Evolutionary conservation across 2,329 filamentous ascomycete species (phyloP).

Genomic region (Clathrospora elynae): DNA sequence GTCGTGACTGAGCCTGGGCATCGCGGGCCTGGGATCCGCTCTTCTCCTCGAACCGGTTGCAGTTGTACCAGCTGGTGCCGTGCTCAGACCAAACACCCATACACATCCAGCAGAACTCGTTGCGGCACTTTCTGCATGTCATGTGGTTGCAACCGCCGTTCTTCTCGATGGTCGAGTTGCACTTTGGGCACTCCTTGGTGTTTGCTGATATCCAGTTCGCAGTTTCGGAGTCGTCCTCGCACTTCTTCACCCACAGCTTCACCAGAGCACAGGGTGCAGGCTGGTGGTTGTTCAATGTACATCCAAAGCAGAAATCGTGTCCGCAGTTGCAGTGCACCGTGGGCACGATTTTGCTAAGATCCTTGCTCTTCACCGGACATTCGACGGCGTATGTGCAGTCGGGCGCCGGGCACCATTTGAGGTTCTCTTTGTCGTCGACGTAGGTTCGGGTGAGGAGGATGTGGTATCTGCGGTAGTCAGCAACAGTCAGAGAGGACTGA

Average conservation of each 20-base stretch:
- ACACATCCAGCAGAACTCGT: slow-evolving; percentile 99
- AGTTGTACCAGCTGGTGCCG: slow-evolving; percentile 99
- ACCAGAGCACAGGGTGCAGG: slow-evolving; percentile 90
- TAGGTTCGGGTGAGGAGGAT: slow-evolving; percentile 90
- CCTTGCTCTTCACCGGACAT: slow-evolving; percentile 84
- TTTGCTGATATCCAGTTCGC: slow-evolving; percentile 99
- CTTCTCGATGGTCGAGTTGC: slow-evolving; percentile 97
- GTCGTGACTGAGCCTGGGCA: slow-evolving; percentile 86
- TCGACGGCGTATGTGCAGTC: slow-evolving; percentile 94
- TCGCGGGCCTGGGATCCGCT: slow-evolving; percentile 88
- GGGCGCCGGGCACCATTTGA: slow-evolving; percentile 98
- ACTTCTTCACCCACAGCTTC: slow-evolving; percentile 97
- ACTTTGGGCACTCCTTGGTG: slow-evolving; percentile 97
- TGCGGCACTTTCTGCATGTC: slow-evolving; percentile 93
- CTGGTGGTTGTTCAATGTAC: slow-evolving; percentile 86
- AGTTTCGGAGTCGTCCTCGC: slow-evolving; percentile 96
- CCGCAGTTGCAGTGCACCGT: slow-evolving; percentile 86
- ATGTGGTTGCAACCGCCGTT: slow-evolving; percentile 98
- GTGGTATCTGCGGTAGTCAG: slow-evolving; percentile 67
- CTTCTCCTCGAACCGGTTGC: slow-evolving; percentile 96
- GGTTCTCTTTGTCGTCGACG: slow-evolving; percentile 92
- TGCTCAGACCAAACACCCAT: slow-evolving; percentile 99
- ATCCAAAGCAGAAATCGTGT: slow-evolving; percentile 94
- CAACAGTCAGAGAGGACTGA: neutral
- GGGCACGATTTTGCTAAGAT: slow-evolving; percentile 82